A percentile compares a stretch with the other conserved stretches of the same genome.
Conservation (phyloP, 106 monocot genomes). For the Amphibolis antarctica region DNA sequence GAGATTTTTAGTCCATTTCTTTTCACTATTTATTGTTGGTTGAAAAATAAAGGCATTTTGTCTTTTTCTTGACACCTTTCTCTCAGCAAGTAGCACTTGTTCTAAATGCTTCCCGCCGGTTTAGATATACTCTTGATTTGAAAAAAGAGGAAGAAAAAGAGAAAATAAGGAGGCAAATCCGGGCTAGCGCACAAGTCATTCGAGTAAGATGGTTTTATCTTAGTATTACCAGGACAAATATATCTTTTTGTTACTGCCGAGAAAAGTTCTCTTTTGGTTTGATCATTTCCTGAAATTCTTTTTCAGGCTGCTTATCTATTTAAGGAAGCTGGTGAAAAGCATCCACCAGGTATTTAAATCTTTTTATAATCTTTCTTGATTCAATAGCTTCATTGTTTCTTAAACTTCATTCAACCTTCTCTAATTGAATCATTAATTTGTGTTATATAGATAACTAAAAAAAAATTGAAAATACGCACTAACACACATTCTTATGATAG, state of each 20-base stretch:
- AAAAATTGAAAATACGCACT: no score
- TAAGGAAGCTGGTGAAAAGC: slow-evolving; percentile 56
- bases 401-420: neutral
- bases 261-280: neutral
- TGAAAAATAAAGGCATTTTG: no score
- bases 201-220: slow-evolving; percentile 7
- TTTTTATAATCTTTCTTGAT: neutral
- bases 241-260: neutral
- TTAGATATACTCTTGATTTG: slow-evolving; percentile 91
- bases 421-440: neutral
- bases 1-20: no score
- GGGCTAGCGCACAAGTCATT: slow-evolving; percentile 23
- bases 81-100: slow-evolving; percentile 90
- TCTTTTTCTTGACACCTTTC: neutral
- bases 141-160: slow-evolving; percentile 19
- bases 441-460: neutral
- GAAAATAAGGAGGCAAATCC: slow-evolving; percentile 17
- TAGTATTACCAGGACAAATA: neutral
- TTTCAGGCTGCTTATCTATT: slow-evolving; percentile 70
- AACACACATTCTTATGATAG: no score
- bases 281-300: slow-evolving; percentile 4
- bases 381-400: neutral
- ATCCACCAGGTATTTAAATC: slow-evolving; percentile 27
- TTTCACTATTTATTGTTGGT: no score
- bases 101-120: slow-evolving; percentile 91